Evolutionary conservation across 305 asterid species (phyloP), one percentile per base, ranked within the genome.

Genomic region (Plantago rigida): DNA sequence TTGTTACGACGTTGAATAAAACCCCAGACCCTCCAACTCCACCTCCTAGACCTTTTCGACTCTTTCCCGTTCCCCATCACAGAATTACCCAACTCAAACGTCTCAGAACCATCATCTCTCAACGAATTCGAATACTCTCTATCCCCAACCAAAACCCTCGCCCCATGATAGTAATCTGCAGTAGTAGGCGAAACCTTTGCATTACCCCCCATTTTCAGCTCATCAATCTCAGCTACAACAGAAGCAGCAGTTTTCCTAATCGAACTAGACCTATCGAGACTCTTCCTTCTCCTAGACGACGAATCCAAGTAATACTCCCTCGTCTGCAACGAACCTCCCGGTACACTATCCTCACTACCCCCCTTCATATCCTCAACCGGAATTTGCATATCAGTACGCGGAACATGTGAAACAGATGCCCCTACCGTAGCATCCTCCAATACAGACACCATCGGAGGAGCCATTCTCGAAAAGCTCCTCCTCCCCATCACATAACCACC

Each of bases 181-280:
- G 73, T 68, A 4, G 84, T 73, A 4, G 96, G 91, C 12, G 81
- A 73, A n/a, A 82, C 81, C 67, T 76, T 85, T 13, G 90, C 81
- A 68, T 82, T 78, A 5, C 92, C 78, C 9, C 61, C 82, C 26
- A 73, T 65, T 68, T 85, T 82, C 63, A 85, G 70, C 29, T 92
- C 96, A 42, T 88, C 96, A 24, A 84, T 78, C 73, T 92, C 96
- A 10, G 94, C 91, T 60, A 84, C 94, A 44, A 92, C 93, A 47
- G 91, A 79, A 47, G 95, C 94, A 0, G 95, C 95, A 6, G 90
- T 78, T 69, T 83, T 88, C 79, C 89, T 78, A 59, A 86, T 81
- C 10, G 97, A 92, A 68, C 73, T 84, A 48, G 97, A 92, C 81
- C 99, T 75, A 72, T 92, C 99, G 46, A 92, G 84, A 65, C 97